Evolutionary conservation across 129 eudicot genomes (phyloP).

Genomic region (Tagetes erecta): DNA sequence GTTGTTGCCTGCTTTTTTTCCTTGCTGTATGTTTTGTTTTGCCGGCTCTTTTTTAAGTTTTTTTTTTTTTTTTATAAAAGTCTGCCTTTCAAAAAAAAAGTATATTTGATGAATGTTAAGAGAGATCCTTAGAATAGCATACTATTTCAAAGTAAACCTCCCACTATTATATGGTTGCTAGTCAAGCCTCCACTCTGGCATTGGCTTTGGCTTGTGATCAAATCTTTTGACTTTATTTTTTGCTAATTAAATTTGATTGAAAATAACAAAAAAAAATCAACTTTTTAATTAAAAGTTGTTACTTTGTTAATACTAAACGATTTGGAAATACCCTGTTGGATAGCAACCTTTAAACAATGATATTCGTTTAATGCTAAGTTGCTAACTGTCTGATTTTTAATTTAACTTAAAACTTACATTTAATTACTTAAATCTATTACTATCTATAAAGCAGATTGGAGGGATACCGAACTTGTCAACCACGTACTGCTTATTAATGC

Average conservation of each 20-base stretch:
- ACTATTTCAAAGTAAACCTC: neutral
- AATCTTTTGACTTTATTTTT: constrained; percentile 24
- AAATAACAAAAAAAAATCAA: constrained; percentile 1
- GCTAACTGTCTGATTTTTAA: constrained; percentile 13
- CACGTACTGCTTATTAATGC: no score
- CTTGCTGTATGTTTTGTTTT: no score
- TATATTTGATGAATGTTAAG: no score
- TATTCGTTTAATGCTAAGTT: constrained; percentile 35
- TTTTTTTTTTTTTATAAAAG: no score
- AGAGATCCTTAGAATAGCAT: no score
- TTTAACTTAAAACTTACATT: neutral
- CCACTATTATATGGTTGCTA: neutral
- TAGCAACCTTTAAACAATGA: constrained; percentile 35
- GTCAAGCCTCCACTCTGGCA: constrained; percentile 35
- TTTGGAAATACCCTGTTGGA: constrained; percentile 25
- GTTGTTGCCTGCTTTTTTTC: no score
- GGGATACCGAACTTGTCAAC: no score
- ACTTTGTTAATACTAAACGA: neutral
- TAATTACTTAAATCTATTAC: constrained; percentile 12
- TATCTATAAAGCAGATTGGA: no score
- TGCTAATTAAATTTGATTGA: constrained; percentile 1
- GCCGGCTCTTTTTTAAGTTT: no score
- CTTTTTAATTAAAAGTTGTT: neutral
- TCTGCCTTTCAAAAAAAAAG: no score
- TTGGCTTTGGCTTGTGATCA: constrained; percentile 21